Percentiles rank a stretch among this genome's conserved stretches.
Evolutionary conservation across 805 yeast genomes (phyloP).

Genomic region (Candida berthetii): DNA sequence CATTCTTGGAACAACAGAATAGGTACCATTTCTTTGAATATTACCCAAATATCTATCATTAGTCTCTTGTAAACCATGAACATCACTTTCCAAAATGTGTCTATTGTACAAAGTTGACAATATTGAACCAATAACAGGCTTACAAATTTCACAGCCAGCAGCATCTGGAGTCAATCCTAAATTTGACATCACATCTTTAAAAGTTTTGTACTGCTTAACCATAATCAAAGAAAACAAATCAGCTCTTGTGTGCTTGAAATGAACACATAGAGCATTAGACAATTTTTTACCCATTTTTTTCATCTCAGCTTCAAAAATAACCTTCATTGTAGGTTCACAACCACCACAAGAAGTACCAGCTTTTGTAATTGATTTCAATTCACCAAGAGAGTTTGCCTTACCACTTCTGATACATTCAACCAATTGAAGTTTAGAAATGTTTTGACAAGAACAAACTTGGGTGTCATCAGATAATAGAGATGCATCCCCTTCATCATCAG

Average conservation of each 20-base stretch:
- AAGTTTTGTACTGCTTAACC: constrained; percentile 24
- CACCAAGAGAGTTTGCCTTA: constrained; percentile 21
- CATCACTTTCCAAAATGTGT: constrained; percentile 22
- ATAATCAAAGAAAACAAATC: constrained; percentile 28
- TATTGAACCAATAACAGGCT: constrained; percentile 29
- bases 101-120: constrained; percentile 27
- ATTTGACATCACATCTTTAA: constrained; percentile 23
- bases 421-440: constrained; percentile 25
- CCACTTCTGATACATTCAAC: constrained; percentile 24
- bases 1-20: constrained; percentile 30
- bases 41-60: constrained; percentile 30
- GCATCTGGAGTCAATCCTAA: constrained; percentile 21
- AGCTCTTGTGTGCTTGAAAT: constrained; percentile 27
- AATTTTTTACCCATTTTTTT: constrained; percentile 26
- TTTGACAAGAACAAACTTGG: constrained; percentile 31
- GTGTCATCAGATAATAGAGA: constrained; percentile 23
- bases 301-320: constrained; percentile 28
- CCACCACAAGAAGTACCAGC: constrained; percentile 36
- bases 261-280: constrained; percentile 25
- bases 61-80: constrained; percentile 30
- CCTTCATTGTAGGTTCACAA: constrained; percentile 29
- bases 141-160: constrained; percentile 32
- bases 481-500: constrained; percentile 22
- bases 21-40: constrained; percentile 31
- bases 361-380: constrained; percentile 26